Evolutionary conservation across 768 basidiomycete species (phyloP), one percentile per base, ranked within the genome.

Genomic region (Pleurotus eryngii): DNA sequence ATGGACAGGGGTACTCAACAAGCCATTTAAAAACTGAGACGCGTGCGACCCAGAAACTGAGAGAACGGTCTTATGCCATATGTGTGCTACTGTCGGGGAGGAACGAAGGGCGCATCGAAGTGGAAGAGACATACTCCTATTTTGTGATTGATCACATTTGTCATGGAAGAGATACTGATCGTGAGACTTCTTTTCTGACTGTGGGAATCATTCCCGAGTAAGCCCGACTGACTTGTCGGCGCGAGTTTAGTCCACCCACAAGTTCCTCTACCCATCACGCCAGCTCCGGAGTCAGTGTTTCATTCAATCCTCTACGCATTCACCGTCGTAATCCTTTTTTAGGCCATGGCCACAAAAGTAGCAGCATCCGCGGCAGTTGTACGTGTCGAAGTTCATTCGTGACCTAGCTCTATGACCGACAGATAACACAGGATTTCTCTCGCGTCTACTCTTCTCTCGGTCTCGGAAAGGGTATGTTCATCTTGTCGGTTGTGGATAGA

Each of bases 21-120:
- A 73, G 12, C 92, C 92, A 65, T 93, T 88, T 60, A 98, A 81
- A 69, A 95, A 96, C 50, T 82, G 83, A 17, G 85, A 73, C 4
- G 90, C 86, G 60, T 97, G 90, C 15, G 86, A 84, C 46, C 95
- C 95, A 6, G 85, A 80, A 49, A 98, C 74, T 35, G 90, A 86
- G 24, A 98, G 72, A 12, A 96, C 64, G 15, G 83, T 80, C 64
- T 89, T 80, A 61, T 86, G 73, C 7, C 83, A 77, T 37, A 95
- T 70, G 42, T 76, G 85, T 2, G 90, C 88, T 46, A 84, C 62
- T 38, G 77, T 80, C 9, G 83, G 82, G 3, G 76, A 75, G 50
- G 65, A 70, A 54, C 79, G 76, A 7, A 88, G 75, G 8, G 73
- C 59, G 51, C 74, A 74, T 42, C 72, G 62, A 51, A 82, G 65